Evolutionary conservation across 345 rosid species (phyloP).

Genomic region (Dovyalis caffra): DNA sequence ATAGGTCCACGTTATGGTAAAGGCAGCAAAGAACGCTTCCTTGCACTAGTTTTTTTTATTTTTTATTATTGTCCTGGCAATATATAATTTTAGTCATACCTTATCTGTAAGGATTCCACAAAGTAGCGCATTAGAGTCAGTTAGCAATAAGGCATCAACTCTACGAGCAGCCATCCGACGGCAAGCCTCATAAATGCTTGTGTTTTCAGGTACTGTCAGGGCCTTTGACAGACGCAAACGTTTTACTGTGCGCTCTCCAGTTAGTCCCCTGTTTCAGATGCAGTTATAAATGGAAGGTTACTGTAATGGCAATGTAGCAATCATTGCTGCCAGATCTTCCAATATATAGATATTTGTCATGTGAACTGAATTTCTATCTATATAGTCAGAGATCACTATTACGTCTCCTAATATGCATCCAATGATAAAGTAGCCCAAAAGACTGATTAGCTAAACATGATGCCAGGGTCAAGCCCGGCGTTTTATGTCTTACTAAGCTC

Average conservation of each 20-base stretch:
- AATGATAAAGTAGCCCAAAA: not conserved
- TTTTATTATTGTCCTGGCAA: not conserved
- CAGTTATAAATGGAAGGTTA: not conserved
- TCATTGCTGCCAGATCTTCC: not conserved
- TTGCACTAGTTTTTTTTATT: not conserved
- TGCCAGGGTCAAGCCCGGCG: not conserved
- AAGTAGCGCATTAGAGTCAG: conserved; percentile 89
- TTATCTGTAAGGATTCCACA: conserved; percentile 99
- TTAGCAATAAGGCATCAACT: conserved; percentile 88
- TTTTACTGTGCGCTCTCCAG: conserved; percentile 92
- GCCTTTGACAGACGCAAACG: conserved; percentile 89
- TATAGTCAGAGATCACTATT: not conserved
- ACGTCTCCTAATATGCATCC: not conserved
- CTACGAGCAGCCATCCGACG: conserved; percentile 91
- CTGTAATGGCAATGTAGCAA: not conserved
- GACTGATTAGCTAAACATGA: not conserved
- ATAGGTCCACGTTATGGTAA: not conserved
- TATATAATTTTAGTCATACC: conserved; percentile 36
- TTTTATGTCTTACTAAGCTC: not conserved
- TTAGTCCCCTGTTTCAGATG: conserved; percentile 57
- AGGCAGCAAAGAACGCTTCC: not conserved
- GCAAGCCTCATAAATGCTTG: conserved; percentile 82
- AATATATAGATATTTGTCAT: not conserved
- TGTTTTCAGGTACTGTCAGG: conserved; percentile 82
- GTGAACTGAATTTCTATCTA: not conserved